Evolutionary conservation across 2,329 filamentous ascomycete species (phyloP), one percentile per base, ranked within the genome.

Genomic region (Aspergillus clavatus): DNA sequence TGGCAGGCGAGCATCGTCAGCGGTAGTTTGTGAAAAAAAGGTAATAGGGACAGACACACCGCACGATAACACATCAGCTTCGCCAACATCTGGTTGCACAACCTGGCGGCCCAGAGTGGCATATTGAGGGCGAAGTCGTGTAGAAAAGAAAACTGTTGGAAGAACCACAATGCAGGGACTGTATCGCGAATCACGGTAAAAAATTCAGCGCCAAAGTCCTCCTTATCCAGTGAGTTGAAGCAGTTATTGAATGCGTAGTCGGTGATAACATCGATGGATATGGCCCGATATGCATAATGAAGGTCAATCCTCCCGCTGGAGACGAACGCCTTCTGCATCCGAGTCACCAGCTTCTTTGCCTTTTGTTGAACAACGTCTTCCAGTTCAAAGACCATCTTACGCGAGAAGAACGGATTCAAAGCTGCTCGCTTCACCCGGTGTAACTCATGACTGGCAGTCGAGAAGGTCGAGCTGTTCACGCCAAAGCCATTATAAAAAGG

Each of bases 371-470:
- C 52, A 5, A 60, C 46, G 1, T 54, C 48, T 44, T 65, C 60
- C 19, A 61, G 45, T 2, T 50, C 48, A 3, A 50, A 36, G 14
- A 63, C 57, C 7, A 49, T 50, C 33, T 52, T 51, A n/a, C 49
- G 47, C 1, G 62, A 62, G 45, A 65, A 64, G 50, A 61, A 62
- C 12, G 60, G 57, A 42, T 55, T 62, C 38, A 64, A 48, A 2
- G 61, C 57, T 14, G 59, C 51, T 24, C 62, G 53, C 37, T 61
- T 58, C 6, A 57, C 47, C 8, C 58, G 60, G 46, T 64, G 61
- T 10, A 57, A 42, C 14, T 61, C 55, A 35, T 57, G 53, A 38
- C 52, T 54, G 14, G 53, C 38, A 1, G 58, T 60, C 7, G 56
- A 53, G 40, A 66, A 70, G 50, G 66, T 61, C 43, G 60, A 52